Base-by-base conservation (phyloP, 371 early-diverging fungal genomes). In the Mucor lusitanicus region DNA sequence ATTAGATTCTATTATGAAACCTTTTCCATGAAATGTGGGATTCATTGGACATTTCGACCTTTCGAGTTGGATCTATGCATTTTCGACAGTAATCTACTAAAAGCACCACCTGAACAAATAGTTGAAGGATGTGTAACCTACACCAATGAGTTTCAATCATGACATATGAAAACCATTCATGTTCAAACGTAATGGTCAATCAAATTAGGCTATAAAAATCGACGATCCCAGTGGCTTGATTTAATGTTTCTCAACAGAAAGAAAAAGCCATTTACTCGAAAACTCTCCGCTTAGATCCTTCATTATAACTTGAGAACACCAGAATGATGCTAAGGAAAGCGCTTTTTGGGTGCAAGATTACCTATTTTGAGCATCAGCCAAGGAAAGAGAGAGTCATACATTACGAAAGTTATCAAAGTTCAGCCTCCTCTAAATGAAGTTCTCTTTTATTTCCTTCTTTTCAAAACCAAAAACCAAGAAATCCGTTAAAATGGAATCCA, bases 401-500 rank as follows among this genome's bases (percentile, higher is more conserved):
- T 25, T 28, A 32, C 3, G 30, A 55, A 55, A 55, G 32, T 11
- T 3, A 53, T 25, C 23, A 46, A n/a, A 53, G 53, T 56, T 56
- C 30, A 32, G 58, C 58, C 37, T 32, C 58, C 21, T 35, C 32
- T 46, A 13, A 8, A 64, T 58, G 65, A 64, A 58, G 48, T 58
- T 64, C 27, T 58, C 59, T 58, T 64, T 64, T 17, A 19, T 25
- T 46, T 64, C 32, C n/a, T 25, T 63, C 21, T 53, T 63, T 46
- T 53, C 27, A 13, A 61, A 48, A 50, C 3, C 27, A 15, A 63
- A 63, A 53, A 25, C 13, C 23, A 27, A 15, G 37, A 58, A 44
- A 64, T 54, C 8, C 15, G 6, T 30, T 37, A 54, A 33, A 23
- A 50, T 50, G 50, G 50, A 50, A 50, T 50, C 50, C 50, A 25